Evolutionary conservation across 1,284 basidiomycete genomes (phyloP), one percentile per base, ranked within the genome.

Genomic region (Stereum hirsutum): DNA sequence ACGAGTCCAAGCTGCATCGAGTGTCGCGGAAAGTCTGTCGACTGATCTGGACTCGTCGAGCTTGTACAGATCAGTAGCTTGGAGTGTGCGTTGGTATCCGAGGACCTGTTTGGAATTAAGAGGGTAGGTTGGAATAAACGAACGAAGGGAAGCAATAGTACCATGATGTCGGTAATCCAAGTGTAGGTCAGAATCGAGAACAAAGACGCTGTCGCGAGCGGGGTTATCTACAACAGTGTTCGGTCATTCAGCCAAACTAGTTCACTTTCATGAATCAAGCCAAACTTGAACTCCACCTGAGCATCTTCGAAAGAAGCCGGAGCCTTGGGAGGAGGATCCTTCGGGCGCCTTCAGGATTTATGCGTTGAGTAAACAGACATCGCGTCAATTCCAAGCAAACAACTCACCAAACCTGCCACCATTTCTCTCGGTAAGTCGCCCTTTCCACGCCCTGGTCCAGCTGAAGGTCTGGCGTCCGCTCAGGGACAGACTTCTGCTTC

Each of bases 51-150:
- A 60, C 1, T 65, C 57, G 51, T 81, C 78, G 57, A 87, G 65
- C 56, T 76, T 77, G 78, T 80, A 84, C n/a, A 85, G 59, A 57
- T 87, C 83, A 0, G 81, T 75, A 0, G 80, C 81, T 57, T 85
- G 81, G 1, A 86, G 64, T 0, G 81, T 78, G 21, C 85, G 68
- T 54, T 83, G 79, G 55, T 81, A 86, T 1, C 78, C 78, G 17
- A 81, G 63, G 4, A 68, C 64, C 69, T 74, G n/a, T n/a, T n/a
- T n/a, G n/a, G n/a, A n/a, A 32, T 24, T 5, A 26, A 4, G 19
- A n/a, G 17, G 14, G 19, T 26, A 17, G 15, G 19, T 35, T 44
- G 23, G 32, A n/a, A n/a, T n/a, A 41, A 20, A 17, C 10, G 39
- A 26, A 36, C 23, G n/a, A 24, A 26, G 7, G 30, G 35, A 0